Conservation (phyloP, 1,139 yeast species). For the Candida pseudoviswanathii region DNA sequence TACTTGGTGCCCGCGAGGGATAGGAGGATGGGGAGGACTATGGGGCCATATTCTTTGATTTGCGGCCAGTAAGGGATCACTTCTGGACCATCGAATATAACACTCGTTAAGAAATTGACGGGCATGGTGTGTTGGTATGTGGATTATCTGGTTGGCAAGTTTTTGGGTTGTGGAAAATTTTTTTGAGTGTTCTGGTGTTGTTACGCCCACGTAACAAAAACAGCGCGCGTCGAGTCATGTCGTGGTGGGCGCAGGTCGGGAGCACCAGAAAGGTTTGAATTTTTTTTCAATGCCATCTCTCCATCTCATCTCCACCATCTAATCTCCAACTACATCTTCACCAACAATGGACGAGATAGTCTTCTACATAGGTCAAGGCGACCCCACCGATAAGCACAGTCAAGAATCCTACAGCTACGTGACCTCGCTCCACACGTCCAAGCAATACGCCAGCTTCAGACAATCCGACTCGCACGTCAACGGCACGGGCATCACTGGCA, state of each 20-base stretch:
- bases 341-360: conserved; percentile 61
- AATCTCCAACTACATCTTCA: background rate
- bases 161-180: no score
- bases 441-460: conserved; percentile 53
- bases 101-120: conserved; percentile 68
- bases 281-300: background rate
- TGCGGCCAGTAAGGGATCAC: conserved; percentile 70
- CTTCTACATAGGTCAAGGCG: conserved; percentile 56
- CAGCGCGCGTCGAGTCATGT: no score
- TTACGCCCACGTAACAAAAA: no score
- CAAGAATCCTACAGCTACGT: conserved; percentile 52
- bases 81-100: conserved; percentile 69
- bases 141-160: background rate
- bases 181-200: no score
- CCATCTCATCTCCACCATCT: background rate
- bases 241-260: background rate
- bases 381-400: conserved; percentile 47
- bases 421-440: conserved; percentile 53
- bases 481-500: conserved; percentile 49
- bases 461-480: conserved; percentile 52
- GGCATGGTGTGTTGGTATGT: conserved; percentile 58
- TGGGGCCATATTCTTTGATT: conserved; percentile 57
- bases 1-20: conserved; percentile 54
- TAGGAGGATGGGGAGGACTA: conserved; percentile 37
- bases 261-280: no score